Percentiles rank a stretch among this genome's conserved stretches.
phyloP scores from a whole-genome alignment of 129 eudicot species.

The Pittosporum tobira region DNA sequence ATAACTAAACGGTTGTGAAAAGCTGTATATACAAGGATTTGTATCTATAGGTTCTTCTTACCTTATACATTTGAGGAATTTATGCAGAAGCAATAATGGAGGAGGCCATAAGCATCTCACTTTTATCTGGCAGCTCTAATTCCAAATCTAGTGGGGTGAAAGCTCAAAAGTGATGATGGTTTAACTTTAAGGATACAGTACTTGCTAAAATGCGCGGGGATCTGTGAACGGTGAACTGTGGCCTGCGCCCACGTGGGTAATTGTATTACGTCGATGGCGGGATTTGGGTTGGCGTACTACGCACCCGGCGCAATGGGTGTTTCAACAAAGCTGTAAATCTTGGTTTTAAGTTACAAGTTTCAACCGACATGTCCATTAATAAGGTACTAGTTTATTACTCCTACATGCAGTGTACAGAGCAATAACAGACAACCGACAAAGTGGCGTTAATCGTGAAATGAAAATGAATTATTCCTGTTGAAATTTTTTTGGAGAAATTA shows the following conservation, averaged over 20 bases:
- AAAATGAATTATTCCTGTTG: too few species aligned
- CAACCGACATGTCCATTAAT: too few species aligned
- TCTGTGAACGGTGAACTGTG: neutral
- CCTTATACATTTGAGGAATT: conserved; percentile 19
- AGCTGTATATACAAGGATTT: conserved; percentile 18
- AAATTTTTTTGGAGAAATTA: too few species aligned
- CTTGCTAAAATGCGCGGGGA: conserved; percentile 17
- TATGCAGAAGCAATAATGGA: conserved; percentile 4
- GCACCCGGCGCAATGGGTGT: conserved; percentile 16
- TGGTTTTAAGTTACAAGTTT: too few species aligned
- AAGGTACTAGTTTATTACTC: too few species aligned
- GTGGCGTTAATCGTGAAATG: too few species aligned
- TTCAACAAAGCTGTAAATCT: neutral
- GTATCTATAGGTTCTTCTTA: conserved; percentile 14
- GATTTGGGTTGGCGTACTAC: conserved; percentile 11
- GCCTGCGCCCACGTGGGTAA: neutral
- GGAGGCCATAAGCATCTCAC: conserved; percentile 1
- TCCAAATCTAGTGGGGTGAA: neutral
- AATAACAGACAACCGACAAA: too few species aligned
- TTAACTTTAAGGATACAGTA: conserved; percentile 12
- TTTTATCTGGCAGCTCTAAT: neutral
- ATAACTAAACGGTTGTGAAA: neutral
- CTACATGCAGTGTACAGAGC: too few species aligned
- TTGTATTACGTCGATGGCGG: conserved; percentile 19
- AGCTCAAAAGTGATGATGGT: conserved; percentile 16